Evolutionary conservation across 352 stramenopile genomes (phyloP), one percentile per base, ranked within the genome.

Genomic region (Phytophthora foliorum): DNA sequence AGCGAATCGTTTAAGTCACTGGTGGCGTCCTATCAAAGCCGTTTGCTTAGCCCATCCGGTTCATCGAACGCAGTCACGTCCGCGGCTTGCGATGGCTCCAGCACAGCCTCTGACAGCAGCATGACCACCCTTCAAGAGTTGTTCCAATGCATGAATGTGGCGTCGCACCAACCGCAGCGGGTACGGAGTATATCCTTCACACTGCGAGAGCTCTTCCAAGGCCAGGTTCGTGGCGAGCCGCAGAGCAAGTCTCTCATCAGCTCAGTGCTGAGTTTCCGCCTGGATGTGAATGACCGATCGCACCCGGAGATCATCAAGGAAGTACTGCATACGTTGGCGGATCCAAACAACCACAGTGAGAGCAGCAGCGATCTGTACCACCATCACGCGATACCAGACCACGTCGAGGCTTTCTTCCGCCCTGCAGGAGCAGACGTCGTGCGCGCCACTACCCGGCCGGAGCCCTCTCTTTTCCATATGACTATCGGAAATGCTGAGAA

Each of bases 101-200:
- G 78, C 36, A 85, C 80, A 19, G 84, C 81, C 42, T 94, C 88
- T 0, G 82, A 93, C 25, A 86, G 75, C 54, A 94, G 85, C 53
- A 90, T 93, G 80, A 96, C 88, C 14, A 94, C 85, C 16, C 63
- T 96, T 24, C 85, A 94, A 67, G 88, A 96, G 55, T 64, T 96
- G n/a, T 92, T 94, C 44, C 88, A 96, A 57, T 94, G 86, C 45
- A 96, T 96, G 88, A 96, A 90, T 70, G 86, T 96, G 16, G 69
- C 85, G 4, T 96, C 88, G 0, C 88, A 95, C 60, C 85, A 93
- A 57, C 86, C 87, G 0, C 86, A 93, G 57, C 83, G 86, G 7
- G 77, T 90, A 55, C 85, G 86, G 8, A 87, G 77, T 59, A 92
- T 89, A 75, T 81, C 83, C 9, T 94, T 92, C 27, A 83, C 78